These are phyloP conservation scores for Ganoderma leucocontextum DNA, from an alignment of 1,284 basidiomycete species.

Conservation along the genomic window DNA sequence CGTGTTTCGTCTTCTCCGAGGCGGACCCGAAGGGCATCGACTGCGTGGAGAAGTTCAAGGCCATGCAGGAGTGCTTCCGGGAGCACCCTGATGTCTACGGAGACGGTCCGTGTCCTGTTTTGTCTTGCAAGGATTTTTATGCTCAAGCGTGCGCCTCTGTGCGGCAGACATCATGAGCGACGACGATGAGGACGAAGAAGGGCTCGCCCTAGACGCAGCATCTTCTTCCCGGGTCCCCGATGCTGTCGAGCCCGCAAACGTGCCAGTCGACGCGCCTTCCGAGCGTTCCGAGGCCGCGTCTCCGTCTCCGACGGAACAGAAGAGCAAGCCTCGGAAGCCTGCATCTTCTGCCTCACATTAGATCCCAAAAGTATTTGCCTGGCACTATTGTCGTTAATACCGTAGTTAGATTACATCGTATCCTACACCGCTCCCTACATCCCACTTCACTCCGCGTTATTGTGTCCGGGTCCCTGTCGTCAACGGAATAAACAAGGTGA, in stretches of 20 bases:
- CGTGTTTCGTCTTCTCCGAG: slow-evolving; percentile 96
- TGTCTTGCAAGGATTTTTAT: not conserved
- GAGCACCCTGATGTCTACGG: slow-evolving; percentile 95
- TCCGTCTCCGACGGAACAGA: slow-evolving; percentile 13
- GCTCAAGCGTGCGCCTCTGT: not conserved
- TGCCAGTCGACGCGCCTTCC: slow-evolving; percentile 18
- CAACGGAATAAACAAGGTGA: not conserved
- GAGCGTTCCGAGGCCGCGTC: slow-evolving; percentile 16
- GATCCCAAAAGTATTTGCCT: slow-evolving; percentile 30
- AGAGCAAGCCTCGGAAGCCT: slow-evolving; percentile 23
- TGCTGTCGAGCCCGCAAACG: slow-evolving; percentile 17
- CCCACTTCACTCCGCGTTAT: not conserved
- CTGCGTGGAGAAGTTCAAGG: slow-evolving; percentile 97
- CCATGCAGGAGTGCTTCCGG: slow-evolving; percentile 98
- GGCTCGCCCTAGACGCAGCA: slow-evolving; percentile 15
- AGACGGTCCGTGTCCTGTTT: slow-evolving; percentile 69
- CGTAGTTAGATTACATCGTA: slow-evolving; percentile 12
- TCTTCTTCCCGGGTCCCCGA: slow-evolving; percentile 9
- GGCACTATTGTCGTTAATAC: slow-evolving; percentile 26
- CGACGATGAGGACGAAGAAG: slow-evolving; percentile 37
- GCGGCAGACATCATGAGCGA: slow-evolving; percentile 42
- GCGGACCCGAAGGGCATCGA: slow-evolving; percentile 97
- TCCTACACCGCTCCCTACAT: slow-evolving; percentile 10
- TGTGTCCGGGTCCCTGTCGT: not conserved
- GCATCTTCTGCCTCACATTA: slow-evolving; percentile 19